Conservation (phyloP, 352 stramenopile species). For the Phytophthora cactorum region DNA sequence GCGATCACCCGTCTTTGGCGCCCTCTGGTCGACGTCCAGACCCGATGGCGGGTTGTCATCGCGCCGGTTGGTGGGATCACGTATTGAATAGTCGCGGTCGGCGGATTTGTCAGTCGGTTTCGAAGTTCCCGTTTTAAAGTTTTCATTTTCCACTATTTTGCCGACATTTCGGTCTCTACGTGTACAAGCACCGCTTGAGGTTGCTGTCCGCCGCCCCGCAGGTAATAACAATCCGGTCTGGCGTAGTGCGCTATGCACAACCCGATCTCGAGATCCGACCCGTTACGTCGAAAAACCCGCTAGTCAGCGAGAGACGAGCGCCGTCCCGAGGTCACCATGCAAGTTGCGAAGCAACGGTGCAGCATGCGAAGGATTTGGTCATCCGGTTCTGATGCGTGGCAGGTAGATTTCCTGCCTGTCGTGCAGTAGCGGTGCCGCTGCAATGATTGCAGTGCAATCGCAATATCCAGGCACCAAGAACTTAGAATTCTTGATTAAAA, state of each 20-base stretch:
- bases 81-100: conserved; percentile 17
- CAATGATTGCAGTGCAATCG: background rate
- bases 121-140: background rate
- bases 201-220: background rate
- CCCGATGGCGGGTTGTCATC: conserved; percentile 34
- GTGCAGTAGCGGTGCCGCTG: background rate
- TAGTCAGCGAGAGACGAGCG: conserved; percentile 32
- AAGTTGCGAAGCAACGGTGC: conserved; percentile 16
- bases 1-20: conserved; percentile 20
- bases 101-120: conserved; percentile 19
- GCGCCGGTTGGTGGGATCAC: conserved; percentile 14
- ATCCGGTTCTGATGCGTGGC: conserved; percentile 5
- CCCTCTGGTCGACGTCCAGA: conserved; percentile 24
- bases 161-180: background rate
- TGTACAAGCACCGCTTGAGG: background rate
- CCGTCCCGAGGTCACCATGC: conserved; percentile 3
- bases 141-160: background rate
- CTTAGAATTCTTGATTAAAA: no score
- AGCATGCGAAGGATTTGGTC: conserved; percentile 10
- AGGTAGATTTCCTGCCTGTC: background rate
- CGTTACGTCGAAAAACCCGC: conserved; percentile 24
- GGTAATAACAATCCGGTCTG: conserved; percentile 6
- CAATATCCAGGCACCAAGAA: background rate
- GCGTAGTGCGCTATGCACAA: conserved; percentile 15
- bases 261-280: conserved; percentile 23